Base-by-base conservation (phyloP, 2,329 filamentous ascomycete species). In the Ophiocordyceps sinensis region DNA sequence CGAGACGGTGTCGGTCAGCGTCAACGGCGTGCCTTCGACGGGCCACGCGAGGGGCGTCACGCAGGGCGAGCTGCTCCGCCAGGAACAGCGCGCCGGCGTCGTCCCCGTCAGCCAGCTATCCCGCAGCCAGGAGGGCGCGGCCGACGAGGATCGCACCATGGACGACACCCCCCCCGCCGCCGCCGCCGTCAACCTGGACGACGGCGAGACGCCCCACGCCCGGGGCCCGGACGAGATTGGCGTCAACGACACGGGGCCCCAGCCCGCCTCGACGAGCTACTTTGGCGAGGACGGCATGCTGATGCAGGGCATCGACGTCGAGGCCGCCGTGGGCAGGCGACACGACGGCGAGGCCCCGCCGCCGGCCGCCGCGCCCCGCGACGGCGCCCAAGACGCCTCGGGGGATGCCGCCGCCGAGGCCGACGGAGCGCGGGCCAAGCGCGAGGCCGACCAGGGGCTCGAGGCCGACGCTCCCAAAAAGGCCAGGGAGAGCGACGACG, bases 201-300 rank as follows among this genome's bases (percentile, higher is more conserved):
- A 75, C 7, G 71, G 74, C 8, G 80, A 85, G 44, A 70, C 77
- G 40, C 85, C 87, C 5, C 86, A 94, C 60, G 86, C 84, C 1
- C 73, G 86, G 34, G 89, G 89, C 0, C 91, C 91, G 0, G 77
- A 85, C 28, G 73, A 85, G 50, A 82, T 96, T 39, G 89, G 88
- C 5, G 77, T 87, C 44, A 79, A 85, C 50, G 91, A 98, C 56
- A 82, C 85, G 48, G 91, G 91, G 0, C 79, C 84, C 10, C 88
- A 85, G 60, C 63, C 48, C 40, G 64, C 61, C 41, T 63, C 57
- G 14, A 64, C 58, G 34, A 61, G 55, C 39, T 58, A 59, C 43
- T 54, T 62, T 19, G 58, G 66, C 42, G 59, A 65, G 36, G 55
- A 53, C 29, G 57, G 62, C 31, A 50, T 71, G n/a, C 64, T 66